These are phyloP conservation scores for Diaporthe longicolla DNA, from an alignment of 2,329 filamentous ascomycete genomes.

Conservation along the genomic window DNA sequence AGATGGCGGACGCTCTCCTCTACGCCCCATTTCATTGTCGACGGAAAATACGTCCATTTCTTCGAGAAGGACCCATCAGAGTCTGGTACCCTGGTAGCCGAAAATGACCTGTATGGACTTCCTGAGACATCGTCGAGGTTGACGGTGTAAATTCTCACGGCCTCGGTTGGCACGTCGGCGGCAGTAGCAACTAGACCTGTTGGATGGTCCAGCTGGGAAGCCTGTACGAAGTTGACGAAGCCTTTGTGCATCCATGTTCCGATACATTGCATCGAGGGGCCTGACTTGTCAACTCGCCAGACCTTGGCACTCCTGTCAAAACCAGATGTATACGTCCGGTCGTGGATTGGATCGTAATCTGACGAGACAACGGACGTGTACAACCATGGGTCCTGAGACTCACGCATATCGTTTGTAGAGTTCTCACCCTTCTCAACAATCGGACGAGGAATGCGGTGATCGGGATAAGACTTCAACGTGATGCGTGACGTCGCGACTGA, in stretches of 20 bases:
- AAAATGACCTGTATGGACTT: slow-evolving; percentile 57
- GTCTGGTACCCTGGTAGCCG: slow-evolving; percentile 55
- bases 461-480: slow-evolving; percentile 64
- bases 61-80: slow-evolving; percentile 53
- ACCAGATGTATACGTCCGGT: slow-evolving; percentile 70
- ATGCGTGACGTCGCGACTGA: slow-evolving; percentile 57
- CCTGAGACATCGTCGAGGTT: slow-evolving; percentile 52
- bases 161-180: slow-evolving; percentile 66
- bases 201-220: slow-evolving; percentile 59
- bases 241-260: slow-evolving; percentile 70
- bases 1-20: slow-evolving; percentile 61
- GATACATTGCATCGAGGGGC: slow-evolving; percentile 58
- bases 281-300: slow-evolving; percentile 62
- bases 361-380: slow-evolving; percentile 76
- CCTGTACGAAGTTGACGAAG: slow-evolving; percentile 74
- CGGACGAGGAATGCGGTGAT: slow-evolving; percentile 71
- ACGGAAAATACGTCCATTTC: slow-evolving; percentile 74
- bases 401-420: slow-evolving; percentile 68
- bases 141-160: slow-evolving; percentile 71
- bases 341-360: slow-evolving; percentile 63
- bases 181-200: slow-evolving; percentile 70
- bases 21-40: slow-evolving; percentile 74
- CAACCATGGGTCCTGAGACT: slow-evolving; percentile 73
- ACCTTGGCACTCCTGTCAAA: slow-evolving; percentile 74
- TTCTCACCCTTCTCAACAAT: slow-evolving; percentile 68